Percentiles rank a stretch among this genome's conserved stretches.
Evolutionary conservation across 176 grass and related monocot genomes (phyloP).

Genomic region (Tillandsia fasciculata): DNA sequence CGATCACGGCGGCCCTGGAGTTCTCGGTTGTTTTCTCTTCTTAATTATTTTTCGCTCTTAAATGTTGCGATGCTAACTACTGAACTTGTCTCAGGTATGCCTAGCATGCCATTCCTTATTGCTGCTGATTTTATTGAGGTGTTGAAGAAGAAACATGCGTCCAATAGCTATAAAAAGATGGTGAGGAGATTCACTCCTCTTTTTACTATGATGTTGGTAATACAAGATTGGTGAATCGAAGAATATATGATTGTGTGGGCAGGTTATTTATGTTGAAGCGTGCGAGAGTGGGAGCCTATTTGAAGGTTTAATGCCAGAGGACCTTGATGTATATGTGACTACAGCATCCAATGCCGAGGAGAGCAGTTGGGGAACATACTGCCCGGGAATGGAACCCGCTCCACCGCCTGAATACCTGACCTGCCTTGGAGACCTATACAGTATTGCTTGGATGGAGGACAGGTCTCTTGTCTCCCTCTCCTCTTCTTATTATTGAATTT

Average conservation of each 20-base stretch:
- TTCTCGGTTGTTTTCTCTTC: slow-evolving; percentile 52
- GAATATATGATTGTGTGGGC: slow-evolving; percentile 6
- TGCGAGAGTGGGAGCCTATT: slow-evolving; percentile 99
- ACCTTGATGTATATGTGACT: slow-evolving; percentile 77
- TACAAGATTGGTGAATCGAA: not conserved
- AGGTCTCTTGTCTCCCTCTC: slow-evolving; percentile 31
- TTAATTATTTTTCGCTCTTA: not conserved
- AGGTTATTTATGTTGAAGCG: slow-evolving; percentile 93
- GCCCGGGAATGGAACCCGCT: slow-evolving; percentile 49
- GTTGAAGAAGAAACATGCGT: slow-evolving; percentile 68
- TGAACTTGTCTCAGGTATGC: slow-evolving; percentile 49
- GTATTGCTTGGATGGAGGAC: slow-evolving; percentile 96
- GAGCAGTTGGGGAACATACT: slow-evolving; percentile 85
- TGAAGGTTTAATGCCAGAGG: slow-evolving; percentile 62
- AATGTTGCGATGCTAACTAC: not conserved
- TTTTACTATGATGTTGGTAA: not conserved
- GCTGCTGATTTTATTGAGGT: slow-evolving; percentile 77
- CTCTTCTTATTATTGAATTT: not conserved
- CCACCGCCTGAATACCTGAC: slow-evolving; percentile 63
- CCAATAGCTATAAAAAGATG: slow-evolving; percentile 78
- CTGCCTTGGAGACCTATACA: slow-evolving; percentile 86
- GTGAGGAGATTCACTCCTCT: slow-evolving; percentile 10
- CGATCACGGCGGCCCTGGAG: slow-evolving; percentile 89
- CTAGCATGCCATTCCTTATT: slow-evolving; percentile 61
- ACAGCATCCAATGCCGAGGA: slow-evolving; percentile 70